Evolutionary conservation across 176 grass and related monocot genomes (phyloP).

Genomic region (Eleusine coracana): DNA sequence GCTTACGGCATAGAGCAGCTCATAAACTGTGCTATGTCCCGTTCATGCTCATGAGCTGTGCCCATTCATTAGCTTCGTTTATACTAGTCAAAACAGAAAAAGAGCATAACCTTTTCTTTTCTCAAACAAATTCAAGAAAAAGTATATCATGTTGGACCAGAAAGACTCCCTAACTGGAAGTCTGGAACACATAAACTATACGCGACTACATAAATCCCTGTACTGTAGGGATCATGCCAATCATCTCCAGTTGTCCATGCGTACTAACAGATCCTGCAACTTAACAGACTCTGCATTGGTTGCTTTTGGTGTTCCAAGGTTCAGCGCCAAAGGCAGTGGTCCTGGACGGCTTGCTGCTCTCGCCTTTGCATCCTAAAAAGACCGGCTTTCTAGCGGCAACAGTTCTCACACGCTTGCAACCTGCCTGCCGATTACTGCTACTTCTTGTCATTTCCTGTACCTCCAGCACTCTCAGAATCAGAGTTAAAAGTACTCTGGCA

Average conservation of each 20-base stretch:
- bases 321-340: slow-evolving; percentile 50
- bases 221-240: slow-evolving; percentile 14
- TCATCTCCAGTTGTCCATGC: slow-evolving; percentile 7
- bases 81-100: slow-evolving; percentile 4
- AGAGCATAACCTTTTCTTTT: background rate
- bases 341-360: slow-evolving; percentile 38
- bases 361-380: slow-evolving; percentile 41
- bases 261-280: slow-evolving; percentile 40
- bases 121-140: background rate
- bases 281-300: slow-evolving; percentile 45
- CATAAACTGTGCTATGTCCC: background rate
- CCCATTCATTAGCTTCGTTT: background rate
- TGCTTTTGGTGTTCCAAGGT: slow-evolving; percentile 67
- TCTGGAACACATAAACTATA: slow-evolving; percentile 32
- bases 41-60: background rate
- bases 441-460: slow-evolving; percentile 34
- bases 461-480: slow-evolving; percentile 6
- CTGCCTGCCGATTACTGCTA: background rate
- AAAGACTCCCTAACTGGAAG: slow-evolving; percentile 17
- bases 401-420: background rate
- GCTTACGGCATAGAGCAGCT: background rate
- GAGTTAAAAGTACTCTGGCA: slow-evolving; percentile 38
- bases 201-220: background rate
- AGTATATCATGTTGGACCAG: slow-evolving; percentile 35
- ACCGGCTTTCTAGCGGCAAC: slow-evolving; percentile 18